Evolutionary conservation across 192 early-diverging fungal species (phyloP).

Genomic region (Backusella sp.): DNA sequence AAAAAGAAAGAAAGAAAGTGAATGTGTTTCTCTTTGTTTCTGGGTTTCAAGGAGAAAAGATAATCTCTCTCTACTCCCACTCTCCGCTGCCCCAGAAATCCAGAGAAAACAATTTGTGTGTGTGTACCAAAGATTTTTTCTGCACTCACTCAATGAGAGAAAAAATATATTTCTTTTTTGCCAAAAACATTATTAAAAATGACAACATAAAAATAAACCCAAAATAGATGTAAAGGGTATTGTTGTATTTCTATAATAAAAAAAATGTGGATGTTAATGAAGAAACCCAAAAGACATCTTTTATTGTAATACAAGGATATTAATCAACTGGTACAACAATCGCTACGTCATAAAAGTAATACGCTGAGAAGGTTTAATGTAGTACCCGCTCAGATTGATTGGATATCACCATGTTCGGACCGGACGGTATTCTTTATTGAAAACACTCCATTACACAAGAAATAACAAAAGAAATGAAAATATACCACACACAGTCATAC

Average conservation of each 20-base stretch:
- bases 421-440: neutral
- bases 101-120: neutral
- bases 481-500: neutral
- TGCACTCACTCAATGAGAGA: neutral
- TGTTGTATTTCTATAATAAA: neutral
- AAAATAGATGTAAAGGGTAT: neutral
- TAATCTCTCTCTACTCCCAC: neutral
- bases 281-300: neutral
- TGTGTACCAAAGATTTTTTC: neutral
- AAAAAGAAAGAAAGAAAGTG: neutral
- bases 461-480: neutral
- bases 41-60: neutral
- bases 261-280: neutral
- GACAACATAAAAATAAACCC: neutral
- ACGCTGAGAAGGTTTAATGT: conserved; percentile 2
- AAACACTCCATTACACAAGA: neutral
- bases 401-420: neutral
- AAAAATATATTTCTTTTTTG: neutral
- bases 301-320: neutral
- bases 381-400: neutral
- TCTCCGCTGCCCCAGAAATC: neutral
- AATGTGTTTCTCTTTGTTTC: neutral
- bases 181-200: neutral
- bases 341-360: neutral
- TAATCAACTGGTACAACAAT: conserved; percentile 1